A percentile compares a stretch with the other conserved stretches of the same genome.
Evolutionary conservation across 2,329 filamentous ascomycete genomes (phyloP).

Genomic region (Ophiostoma sp.): DNA sequence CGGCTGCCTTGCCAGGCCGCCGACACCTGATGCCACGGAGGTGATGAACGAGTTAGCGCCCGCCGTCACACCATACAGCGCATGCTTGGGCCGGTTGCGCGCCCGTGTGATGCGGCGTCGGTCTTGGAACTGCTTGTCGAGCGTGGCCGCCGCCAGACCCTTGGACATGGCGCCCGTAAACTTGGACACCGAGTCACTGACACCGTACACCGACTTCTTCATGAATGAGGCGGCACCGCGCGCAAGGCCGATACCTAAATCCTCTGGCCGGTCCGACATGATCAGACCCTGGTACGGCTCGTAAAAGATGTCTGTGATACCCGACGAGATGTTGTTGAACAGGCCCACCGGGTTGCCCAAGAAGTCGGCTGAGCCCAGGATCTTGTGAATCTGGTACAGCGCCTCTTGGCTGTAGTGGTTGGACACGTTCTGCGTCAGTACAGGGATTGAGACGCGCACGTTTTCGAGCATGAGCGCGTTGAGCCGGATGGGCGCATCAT

Average conservation of each 20-base stretch:
- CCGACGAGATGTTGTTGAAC: conserved; percentile 97
- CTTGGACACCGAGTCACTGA: conserved; percentile 96
- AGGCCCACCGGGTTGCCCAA: conserved; percentile 94
- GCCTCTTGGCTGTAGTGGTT: conserved; percentile 97
- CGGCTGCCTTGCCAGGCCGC: conserved; percentile 88
- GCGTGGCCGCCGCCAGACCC: conserved; percentile 87
- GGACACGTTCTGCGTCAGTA: conserved; percentile 81
- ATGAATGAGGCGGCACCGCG: conserved; percentile 96
- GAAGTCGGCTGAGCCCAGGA: conserved; percentile 95
- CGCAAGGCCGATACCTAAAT: conserved; percentile 90
- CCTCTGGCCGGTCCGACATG: conserved; percentile 91
- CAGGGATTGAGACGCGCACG: conserved; percentile 81
- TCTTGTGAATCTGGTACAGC: conserved; percentile 93
- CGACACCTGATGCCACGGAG: conserved; percentile 89
- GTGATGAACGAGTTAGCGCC: conserved; percentile 94
- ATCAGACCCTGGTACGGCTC: conserved; percentile 96
- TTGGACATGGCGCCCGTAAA: conserved; percentile 97
- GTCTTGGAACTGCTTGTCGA: conserved; percentile 99
- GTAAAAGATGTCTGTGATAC: conserved; percentile 97
- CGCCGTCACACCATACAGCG: conserved; percentile 90
- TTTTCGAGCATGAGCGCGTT: conserved; percentile 96
- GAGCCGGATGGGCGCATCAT: conserved; percentile 90
- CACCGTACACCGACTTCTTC: conserved; percentile 97
- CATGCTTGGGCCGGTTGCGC: conserved; percentile 94
- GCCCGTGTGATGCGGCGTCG: conserved; percentile 89